Base-by-base conservation (phyloP, 495 filamentous ascomycete genomes). In the Penicillium malachiteum region DNA sequence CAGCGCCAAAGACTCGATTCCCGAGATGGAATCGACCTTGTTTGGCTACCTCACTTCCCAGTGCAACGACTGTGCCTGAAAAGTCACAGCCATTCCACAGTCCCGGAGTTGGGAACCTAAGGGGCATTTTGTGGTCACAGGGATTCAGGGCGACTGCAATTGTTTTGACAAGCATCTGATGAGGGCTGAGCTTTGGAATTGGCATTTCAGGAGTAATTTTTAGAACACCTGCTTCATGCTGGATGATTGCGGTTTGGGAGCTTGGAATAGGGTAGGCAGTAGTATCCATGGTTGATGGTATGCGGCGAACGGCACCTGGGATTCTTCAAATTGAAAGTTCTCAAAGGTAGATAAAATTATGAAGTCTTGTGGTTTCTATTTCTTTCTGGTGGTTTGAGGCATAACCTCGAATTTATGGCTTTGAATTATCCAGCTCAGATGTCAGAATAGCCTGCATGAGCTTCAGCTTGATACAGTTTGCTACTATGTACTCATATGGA, bases 141-240 rank as follows among this genome's bases (percentile, higher is more conserved):
- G 77, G 78, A 53, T 81, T 83, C 6, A 83, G 54, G 2, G 72
- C 73, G 9, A 80, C 77, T 3, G 71, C 66, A 8, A 52, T 48
- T 10, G 69, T 70, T 17, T 66, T 48, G 7, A 76, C 60, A 1
- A 76, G 50, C 16, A 74, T 52, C 21, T 66, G 38, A 11, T 62
- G 42, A 1, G 65, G 55, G 2, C 17, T 37, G 1, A 71, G 44
- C 3, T 60, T 21, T 13, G 66, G 68, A 9, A 75, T 44, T 1
- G 64, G 59, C 11, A 58, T 16, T 1, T 44, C 59, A 13, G 46
- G 49, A 0, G 63, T 66, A 8, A 59, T 50, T 38, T 39, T 55
- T 12, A 68, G 57, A 14, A 34, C 26, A 0, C 65, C 63, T 3
- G 43, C 58, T 32, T 68, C 57, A 50, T 64, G 50, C 16, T 68